phyloP scores from a whole-genome alignment of 345 rosid genomes.

The Cardamine occulta region DNA sequence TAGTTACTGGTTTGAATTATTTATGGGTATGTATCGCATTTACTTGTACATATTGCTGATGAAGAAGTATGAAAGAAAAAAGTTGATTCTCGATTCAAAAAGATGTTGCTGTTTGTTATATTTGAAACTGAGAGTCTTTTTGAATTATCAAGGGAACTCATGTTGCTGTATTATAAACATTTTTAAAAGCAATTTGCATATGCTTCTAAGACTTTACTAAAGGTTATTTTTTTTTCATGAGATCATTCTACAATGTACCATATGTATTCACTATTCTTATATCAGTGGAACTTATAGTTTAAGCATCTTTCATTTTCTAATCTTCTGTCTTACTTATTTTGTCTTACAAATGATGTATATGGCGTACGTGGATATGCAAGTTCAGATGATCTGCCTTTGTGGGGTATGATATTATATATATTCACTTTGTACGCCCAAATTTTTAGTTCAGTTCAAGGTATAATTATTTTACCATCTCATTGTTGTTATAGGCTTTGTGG shows the following conservation, averaged over 20 bases:
- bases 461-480: neutral
- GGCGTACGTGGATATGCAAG: slow-evolving; percentile 35
- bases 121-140: slow-evolving; percentile 7
- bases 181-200: neutral
- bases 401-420: slow-evolving; percentile 58
- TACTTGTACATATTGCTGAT: slow-evolving; percentile 6
- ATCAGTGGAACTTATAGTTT: neutral
- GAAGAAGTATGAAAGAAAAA: neutral
- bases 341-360: slow-evolving; percentile 28
- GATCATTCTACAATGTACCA: neutral
- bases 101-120: neutral
- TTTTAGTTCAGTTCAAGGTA: neutral
- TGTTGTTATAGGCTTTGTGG: slow-evolving; percentile 68
- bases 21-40: slow-evolving; percentile 54
- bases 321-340: slow-evolving; percentile 27
- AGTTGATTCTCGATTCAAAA: neutral
- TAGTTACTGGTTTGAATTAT: slow-evolving; percentile 92
- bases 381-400: slow-evolving; percentile 91
- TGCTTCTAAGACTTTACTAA: neutral
- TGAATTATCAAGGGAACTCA: neutral
- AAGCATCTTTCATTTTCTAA: slow-evolving; percentile 13
- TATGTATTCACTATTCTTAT: neutral
- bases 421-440: neutral
- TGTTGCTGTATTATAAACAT: slow-evolving; percentile 5
- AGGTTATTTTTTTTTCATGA: neutral